These are phyloP conservation scores for Umbelopsis isabellina DNA, from an alignment of 192 early-diverging fungal genomes.

Conservation along the genomic window DNA sequence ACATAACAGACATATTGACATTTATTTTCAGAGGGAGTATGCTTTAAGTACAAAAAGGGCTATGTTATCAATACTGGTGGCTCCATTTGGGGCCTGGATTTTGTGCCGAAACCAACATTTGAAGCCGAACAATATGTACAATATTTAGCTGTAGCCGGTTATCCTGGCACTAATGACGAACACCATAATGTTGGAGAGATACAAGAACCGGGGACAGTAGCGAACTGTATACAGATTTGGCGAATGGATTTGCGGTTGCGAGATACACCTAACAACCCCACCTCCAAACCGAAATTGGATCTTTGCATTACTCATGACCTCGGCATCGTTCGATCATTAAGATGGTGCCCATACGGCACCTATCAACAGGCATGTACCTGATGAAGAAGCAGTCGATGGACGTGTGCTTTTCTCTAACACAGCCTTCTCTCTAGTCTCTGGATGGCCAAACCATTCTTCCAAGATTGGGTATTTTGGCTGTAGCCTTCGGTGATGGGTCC, in stretches of 20 bases:
- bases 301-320: slow-evolving; percentile 46
- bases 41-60: slow-evolving; percentile 26
- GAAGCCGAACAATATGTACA: slow-evolving; percentile 29
- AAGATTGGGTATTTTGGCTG: slow-evolving; percentile 43
- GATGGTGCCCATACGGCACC: slow-evolving; percentile 51
- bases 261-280: neutral
- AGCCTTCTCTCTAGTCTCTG: neutral
- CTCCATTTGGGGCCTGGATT: slow-evolving; percentile 42
- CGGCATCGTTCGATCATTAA: slow-evolving; percentile 36
- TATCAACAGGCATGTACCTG: slow-evolving; percentile 32
- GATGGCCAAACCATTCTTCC: slow-evolving; percentile 4
- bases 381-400: neutral
- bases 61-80: slow-evolving; percentile 41
- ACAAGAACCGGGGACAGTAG: slow-evolving; percentile 1
- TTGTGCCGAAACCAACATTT: slow-evolving; percentile 33
- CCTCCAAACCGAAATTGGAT: slow-evolving; percentile 31
- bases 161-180: slow-evolving; percentile 29
- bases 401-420: neutral
- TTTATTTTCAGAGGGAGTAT: too few species aligned
- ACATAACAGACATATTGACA: too few species aligned
- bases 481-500: slow-evolving; percentile 38
- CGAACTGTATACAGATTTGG: slow-evolving; percentile 50
- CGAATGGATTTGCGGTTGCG: slow-evolving; percentile 25
- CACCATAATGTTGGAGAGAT: slow-evolving; percentile 23
- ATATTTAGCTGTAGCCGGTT: slow-evolving; percentile 45